phyloP scores from a whole-genome alignment of 345 rosid species.

The Murraya paniculata region DNA sequence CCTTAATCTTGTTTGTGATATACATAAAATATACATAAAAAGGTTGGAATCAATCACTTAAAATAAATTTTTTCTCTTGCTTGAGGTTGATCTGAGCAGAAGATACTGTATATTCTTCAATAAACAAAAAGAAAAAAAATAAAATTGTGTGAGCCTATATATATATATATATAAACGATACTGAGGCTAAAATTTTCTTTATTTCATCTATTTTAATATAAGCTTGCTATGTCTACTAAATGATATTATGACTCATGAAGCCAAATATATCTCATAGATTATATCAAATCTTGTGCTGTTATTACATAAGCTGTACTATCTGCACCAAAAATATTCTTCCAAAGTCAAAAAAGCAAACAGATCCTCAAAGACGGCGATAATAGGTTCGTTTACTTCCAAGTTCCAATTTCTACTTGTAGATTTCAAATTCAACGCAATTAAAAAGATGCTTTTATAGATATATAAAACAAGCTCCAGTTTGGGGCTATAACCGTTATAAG shows the following conservation, averaged over 20 bases:
- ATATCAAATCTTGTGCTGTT: too few species aligned
- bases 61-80: not conserved
- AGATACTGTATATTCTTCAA: not conserved
- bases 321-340: not conserved
- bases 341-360: not conserved
- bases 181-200: too few species aligned
- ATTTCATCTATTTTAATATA: too few species aligned
- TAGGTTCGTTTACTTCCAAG: not conserved
- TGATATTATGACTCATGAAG: too few species aligned
- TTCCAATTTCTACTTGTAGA: not conserved
- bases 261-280: too few species aligned
- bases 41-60: not conserved
- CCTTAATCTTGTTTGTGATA: not conserved
- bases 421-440: not conserved
- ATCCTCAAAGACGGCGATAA: not conserved
- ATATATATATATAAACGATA: too few species aligned
- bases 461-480: too few species aligned
- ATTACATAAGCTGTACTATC: too few species aligned
- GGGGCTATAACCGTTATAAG: too few species aligned
- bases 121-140: not conserved
- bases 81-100: not conserved
- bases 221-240: too few species aligned
- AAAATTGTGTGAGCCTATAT: too few species aligned
- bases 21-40: not conserved
- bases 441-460: not conserved